Evolutionary conservation across 495 filamentous ascomycete species (phyloP), one percentile per base, ranked within the genome.

Genomic region (Penicillium pancosmium): DNA sequence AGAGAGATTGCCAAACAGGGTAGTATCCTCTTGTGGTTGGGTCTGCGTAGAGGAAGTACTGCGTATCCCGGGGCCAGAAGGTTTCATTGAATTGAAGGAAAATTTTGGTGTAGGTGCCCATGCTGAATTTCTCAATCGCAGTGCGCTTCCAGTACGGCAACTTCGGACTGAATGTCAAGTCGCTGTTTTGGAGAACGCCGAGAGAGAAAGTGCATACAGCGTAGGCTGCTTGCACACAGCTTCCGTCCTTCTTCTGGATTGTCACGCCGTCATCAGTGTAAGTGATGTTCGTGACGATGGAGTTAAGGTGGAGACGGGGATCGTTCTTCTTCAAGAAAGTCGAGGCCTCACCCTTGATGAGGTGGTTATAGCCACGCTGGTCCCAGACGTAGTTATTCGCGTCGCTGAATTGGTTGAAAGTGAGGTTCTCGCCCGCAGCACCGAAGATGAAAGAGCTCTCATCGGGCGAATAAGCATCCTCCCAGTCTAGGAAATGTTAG

Each of bases 91-190:
- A 92, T 55, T 89, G 88, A 12, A 91, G 70, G 77, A 91, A 91
- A 60, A 91, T 86, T 65, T 91, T 91, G 55, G 87, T 91, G 75
- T 91, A 92, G 1, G 86, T 91, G 23, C 84, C 88, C 83, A 92
- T 89, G 57, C 80, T 78, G 69, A 89, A 89, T 44, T 81, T 83
- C 6, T 83, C 79, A 61, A 91, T 87, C 8, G 84, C 84, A 21
- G 79, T 79, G 11, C 79, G 75, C 63, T 92, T 91, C 88, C 87
- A 90, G 10, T 71, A 67, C 1, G 89, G 89, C 0, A 91, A 76
- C 3, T 70, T 64, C 0, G 89, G 89, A 11, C 70, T 63, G 67
- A 91, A 92, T 0, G 66, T 69, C 4, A 91, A 81, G 1, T 77
- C 76, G 51, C 85, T 76, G 54, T 85, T 82, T 68, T 91, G 89